These are phyloP conservation scores for Immersiporthe knoxdaviesiana DNA, from an alignment of 2,329 filamentous ascomycete species.

Conservation along the genomic window DNA sequence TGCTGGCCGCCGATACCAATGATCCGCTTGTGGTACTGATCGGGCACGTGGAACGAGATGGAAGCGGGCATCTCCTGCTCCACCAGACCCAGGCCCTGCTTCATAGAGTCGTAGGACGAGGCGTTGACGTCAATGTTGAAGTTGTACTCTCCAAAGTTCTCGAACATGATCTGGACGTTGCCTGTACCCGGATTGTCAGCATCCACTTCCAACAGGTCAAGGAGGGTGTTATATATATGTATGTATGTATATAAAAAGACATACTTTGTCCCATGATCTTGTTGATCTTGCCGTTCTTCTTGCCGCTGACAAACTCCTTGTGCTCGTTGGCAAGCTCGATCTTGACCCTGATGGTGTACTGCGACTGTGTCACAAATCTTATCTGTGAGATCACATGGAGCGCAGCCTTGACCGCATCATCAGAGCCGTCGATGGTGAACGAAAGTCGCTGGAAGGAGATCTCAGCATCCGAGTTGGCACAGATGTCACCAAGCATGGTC, in stretches of 20 bases:
- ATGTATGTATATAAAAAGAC: too few relatives aligned
- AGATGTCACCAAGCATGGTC: conserved; percentile 93
- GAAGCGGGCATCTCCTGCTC: conserved; percentile 99
- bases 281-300: conserved; percentile 99
- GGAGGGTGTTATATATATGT: conserved; percentile 13
- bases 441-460: conserved; percentile 92
- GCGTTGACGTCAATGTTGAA: conserved; percentile 99
- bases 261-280: conserved; percentile 99
- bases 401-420: conserved; percentile 95
- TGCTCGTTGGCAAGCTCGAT: conserved; percentile 99
- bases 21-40: conserved; percentile 99
- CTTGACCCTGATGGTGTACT: conserved; percentile 95
- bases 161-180: conserved; percentile 98
- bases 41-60: conserved; percentile 98
- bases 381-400: conserved; percentile 92
- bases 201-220: conserved; percentile 14
- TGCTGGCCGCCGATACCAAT: conserved; percentile 98
- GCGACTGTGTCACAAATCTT: conserved; percentile 81
- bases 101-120: conserved; percentile 89
- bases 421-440: conserved; percentile 92
- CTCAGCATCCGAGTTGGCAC: conserved; percentile 93
- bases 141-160: conserved; percentile 99
- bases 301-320: conserved; percentile 98
- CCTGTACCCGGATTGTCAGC: conserved; percentile 49
- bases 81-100: conserved; percentile 87